A percentile compares a stretch with the other conserved stretches of the same genome.
Evolutionary conservation across 1,139 yeast species (phyloP).

Genomic region (Scheffersomyces insectosa): DNA sequence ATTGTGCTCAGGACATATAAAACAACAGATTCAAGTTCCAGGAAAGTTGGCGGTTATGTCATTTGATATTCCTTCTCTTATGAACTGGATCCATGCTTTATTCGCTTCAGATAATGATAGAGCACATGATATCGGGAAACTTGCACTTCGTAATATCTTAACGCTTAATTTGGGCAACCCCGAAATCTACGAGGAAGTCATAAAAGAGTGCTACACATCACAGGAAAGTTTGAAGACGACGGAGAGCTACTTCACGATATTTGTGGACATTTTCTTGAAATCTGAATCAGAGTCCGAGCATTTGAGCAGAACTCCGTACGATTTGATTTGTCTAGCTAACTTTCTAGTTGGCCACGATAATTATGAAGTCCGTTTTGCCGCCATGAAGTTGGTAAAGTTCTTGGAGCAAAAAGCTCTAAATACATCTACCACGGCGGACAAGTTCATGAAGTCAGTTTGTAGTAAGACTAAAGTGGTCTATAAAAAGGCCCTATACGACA

Average conservation of each 20-base stretch:
- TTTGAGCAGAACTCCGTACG: conserved; percentile 39
- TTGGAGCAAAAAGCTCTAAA: conserved; percentile 57
- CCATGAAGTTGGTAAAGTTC: conserved; percentile 57
- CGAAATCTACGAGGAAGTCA: conserved; percentile 61
- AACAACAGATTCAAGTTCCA: conserved; percentile 48
- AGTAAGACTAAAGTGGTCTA: conserved; percentile 72
- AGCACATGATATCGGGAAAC: conserved; percentile 63
- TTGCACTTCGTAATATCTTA: conserved; percentile 72
- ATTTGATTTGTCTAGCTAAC: conserved; percentile 62
- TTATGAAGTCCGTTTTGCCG: conserved; percentile 58
- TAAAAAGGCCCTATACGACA: conserved; percentile 71
- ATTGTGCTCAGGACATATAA: conserved; percentile 66
- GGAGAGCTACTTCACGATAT: conserved; percentile 68
- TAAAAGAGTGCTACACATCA: conserved; percentile 66
- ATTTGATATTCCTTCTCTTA: conserved; percentile 67
- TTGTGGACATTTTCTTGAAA: conserved; percentile 59
- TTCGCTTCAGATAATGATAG: conserved; percentile 60
- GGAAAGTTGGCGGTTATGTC: conserved; percentile 52
- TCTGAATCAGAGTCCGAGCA: conserved; percentile 37
- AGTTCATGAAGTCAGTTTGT: conserved; percentile 60
- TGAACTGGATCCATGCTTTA: conserved; percentile 78
- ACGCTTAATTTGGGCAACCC: conserved; percentile 56
- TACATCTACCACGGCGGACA: conserved; percentile 40
- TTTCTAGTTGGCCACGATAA: conserved; percentile 71
- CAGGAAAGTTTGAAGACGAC: conserved; percentile 53